Evolutionary conservation across 495 filamentous ascomycete genomes (phyloP).

Genomic region (Lentithecium fluviatile): DNA sequence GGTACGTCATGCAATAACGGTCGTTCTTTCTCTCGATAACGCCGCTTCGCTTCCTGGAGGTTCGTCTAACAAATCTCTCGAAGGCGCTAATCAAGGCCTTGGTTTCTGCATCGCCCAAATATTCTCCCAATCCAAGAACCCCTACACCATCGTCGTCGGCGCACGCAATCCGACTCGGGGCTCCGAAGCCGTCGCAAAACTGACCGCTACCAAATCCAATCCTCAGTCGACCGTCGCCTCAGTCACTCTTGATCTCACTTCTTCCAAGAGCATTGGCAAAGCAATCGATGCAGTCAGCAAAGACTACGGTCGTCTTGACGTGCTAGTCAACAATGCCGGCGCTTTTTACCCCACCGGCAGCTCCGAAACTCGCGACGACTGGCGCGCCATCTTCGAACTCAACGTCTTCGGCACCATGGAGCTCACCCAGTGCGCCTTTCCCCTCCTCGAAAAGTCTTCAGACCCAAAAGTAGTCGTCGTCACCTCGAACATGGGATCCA

Average conservation of each 20-base stretch:
- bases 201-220: not conserved
- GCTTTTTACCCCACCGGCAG: not conserved
- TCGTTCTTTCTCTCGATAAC: too few relatives aligned
- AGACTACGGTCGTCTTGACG: slow-evolving; percentile 19
- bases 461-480: slow-evolving; percentile 15
- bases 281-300: not conserved
- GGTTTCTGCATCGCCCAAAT: slow-evolving; percentile 4
- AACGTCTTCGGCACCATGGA: slow-evolving; percentile 21
- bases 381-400: slow-evolving; percentile 9
- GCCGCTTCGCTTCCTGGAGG: too few relatives aligned
- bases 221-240: not conserved
- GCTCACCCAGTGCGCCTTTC: slow-evolving; percentile 7
- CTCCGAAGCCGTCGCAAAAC: slow-evolving; percentile 8
- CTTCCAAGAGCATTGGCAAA: not conserved
- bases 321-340: slow-evolving; percentile 26
- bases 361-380: not conserved
- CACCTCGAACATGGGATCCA: slow-evolving; percentile 9
- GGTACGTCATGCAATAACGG: not conserved
- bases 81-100: slow-evolving; percentile 18
- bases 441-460: slow-evolving; percentile 12
- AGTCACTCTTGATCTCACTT: slow-evolving; percentile 21
- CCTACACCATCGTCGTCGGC: slow-evolving; percentile 14
- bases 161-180: slow-evolving; percentile 1
- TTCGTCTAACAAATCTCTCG: too few relatives aligned
- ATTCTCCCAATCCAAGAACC: slow-evolving; percentile 10